A percentile compares a stretch with the other conserved stretches of the same genome.
phyloP scores from a whole-genome alignment of 116 monocot genomes.

The Papilionanthe hybrid region DNA sequence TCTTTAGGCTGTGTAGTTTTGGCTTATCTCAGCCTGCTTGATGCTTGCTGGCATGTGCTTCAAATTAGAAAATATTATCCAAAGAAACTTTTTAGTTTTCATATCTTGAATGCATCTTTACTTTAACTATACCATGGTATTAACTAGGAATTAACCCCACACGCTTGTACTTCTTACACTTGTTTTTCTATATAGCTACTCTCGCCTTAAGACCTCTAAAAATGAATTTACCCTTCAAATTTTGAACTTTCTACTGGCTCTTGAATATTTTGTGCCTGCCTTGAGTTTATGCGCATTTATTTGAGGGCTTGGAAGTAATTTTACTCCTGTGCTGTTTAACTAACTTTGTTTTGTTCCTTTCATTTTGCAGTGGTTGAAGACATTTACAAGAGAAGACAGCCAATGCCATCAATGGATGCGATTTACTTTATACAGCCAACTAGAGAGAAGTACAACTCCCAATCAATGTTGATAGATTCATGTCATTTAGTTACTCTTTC shows the following conservation, averaged over 20 bases:
- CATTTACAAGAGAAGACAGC: slow-evolving; percentile 54
- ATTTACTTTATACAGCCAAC: slow-evolving; percentile 62
- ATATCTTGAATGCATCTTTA: slow-evolving; percentile 4
- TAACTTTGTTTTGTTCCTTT: slow-evolving; percentile 1
- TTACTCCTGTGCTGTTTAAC: background rate
- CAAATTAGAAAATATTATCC: background rate
- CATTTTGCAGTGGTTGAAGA: slow-evolving; percentile 56
- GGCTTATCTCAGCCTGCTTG: background rate
- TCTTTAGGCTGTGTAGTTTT: background rate
- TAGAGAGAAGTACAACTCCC: slow-evolving; percentile 41
- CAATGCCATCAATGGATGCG: slow-evolving; percentile 55
- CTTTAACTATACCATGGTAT: background rate
- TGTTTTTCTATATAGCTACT: background rate
- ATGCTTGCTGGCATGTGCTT: background rate
- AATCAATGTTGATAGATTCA: slow-evolving; percentile 1
- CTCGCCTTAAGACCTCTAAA: background rate
- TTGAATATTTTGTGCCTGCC: background rate
- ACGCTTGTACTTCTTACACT: background rate
- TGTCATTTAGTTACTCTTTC: slow-evolving; percentile 1
- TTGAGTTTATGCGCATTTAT: background rate
- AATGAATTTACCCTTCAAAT: background rate
- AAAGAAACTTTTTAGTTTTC: background rate
- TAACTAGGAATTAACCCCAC: background rate
- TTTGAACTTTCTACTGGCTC: background rate
- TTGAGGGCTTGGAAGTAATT: background rate